Evolutionary conservation across 2,329 filamentous ascomycete genomes (phyloP), one percentile per base, ranked within the genome.

Genomic region (Podosphaera leucotricha): DNA sequence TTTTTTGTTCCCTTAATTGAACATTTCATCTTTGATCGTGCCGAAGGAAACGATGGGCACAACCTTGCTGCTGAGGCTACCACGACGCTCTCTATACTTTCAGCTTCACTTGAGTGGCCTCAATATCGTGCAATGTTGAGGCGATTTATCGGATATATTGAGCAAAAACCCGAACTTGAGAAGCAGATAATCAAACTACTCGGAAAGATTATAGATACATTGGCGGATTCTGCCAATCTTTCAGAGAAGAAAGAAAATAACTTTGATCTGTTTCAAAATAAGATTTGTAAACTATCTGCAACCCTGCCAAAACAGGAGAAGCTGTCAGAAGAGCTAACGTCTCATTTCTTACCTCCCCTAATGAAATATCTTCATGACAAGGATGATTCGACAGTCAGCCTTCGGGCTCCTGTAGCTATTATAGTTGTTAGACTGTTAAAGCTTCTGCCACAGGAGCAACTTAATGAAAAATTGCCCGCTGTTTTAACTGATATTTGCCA

Each of bases 401-500:
- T 90, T 43, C 82, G 90, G 59, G 79, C 94, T 28, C 86, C 87
- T 0, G 80, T 93, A 4, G 86, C 85, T 21, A 73, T 94, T 30
- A 84, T 90, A 22, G 73, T 87, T 38, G 80, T 92, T 48, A 93
- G 93, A 60, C 68, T 95, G 15, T 65, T 98, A 43, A 80, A 80
- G 47, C 64, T 93, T 16, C 68, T 98, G 20, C 80, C 90, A 0
- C 64, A 73, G 41, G 66, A 77, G 6, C 72, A 83, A 41, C 73
- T 93, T 57, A 71, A 77, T 41, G 68, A 77, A 47, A 76, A 78
- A 46, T 67, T 98, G 16, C 82, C 87, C 0, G 73, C 80, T 7
- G 78, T 95, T 2, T 67, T 98, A 39, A 82, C 90, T 0, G 90
- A 98, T 58, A 80, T 95, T 26, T 92, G 81, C 57, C 82, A 93